Evolutionary conservation across 768 basidiomycete species (phyloP).

Genomic region (Rossbeevera mucosa): DNA sequence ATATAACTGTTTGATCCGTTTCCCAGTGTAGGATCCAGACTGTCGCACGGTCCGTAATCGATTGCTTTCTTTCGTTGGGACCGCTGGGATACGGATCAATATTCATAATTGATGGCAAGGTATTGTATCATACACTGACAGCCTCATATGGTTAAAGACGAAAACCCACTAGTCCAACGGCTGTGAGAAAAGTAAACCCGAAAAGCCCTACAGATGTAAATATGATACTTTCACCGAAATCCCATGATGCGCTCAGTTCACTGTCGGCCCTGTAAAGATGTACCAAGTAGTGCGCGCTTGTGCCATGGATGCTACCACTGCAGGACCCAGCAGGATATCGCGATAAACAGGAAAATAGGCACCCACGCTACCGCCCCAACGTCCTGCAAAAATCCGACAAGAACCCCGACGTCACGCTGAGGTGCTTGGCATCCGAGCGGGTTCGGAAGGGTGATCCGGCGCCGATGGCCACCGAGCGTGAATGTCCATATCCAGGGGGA

Average conservation of each 20-base stretch:
- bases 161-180: not conserved
- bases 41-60: not conserved
- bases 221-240: not conserved
- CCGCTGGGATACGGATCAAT: conserved; percentile 6
- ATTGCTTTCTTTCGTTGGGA: not conserved
- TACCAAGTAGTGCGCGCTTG: not conserved
- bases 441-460: conserved; percentile 21
- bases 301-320: conserved; percentile 14
- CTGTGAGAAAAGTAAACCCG: not conserved
- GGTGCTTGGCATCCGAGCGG: conserved; percentile 11
- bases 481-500: conserved; percentile 25
- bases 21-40: not conserved
- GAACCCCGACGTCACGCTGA: conserved; percentile 20
- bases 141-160: not conserved
- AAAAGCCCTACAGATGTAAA: not conserved
- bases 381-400: conserved; percentile 31
- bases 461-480: conserved; percentile 19
- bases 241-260: not conserved
- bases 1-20: not conserved
- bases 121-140: not conserved
- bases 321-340: conserved; percentile 33
- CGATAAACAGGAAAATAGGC: conserved; percentile 31
- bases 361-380: conserved; percentile 35
- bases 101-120: not conserved
- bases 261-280: not conserved